A percentile compares a stretch with the other conserved stretches of the same genome.
These are phyloP conservation scores for Fusarium beomiforme DNA, from an alignment of 2,329 filamentous ascomycete species.

Conservation along the genomic window DNA sequence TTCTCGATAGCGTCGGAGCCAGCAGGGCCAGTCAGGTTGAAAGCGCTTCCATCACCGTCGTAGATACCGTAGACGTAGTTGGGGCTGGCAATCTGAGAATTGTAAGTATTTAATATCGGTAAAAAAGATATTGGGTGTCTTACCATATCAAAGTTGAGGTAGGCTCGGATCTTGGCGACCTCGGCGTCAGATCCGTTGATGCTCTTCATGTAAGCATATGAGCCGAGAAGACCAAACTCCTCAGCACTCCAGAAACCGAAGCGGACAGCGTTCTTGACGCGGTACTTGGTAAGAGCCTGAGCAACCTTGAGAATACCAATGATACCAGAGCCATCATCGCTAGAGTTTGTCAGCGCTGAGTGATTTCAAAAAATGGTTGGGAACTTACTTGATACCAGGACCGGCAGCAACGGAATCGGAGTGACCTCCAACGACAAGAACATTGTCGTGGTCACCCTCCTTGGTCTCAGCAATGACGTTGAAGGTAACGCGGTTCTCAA, in stretches of 20 bases:
- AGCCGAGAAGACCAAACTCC: conserved; percentile 61
- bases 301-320: conserved; percentile 58
- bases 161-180: conserved; percentile 60
- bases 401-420: conserved; percentile 60
- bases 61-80: conserved; percentile 66
- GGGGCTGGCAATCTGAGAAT: conserved; percentile 53
- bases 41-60: conserved; percentile 68
- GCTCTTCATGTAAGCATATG: conserved; percentile 58
- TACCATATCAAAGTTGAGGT: conserved; percentile 68
- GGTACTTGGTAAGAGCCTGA: conserved; percentile 54
- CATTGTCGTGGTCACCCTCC: conserved; percentile 59
- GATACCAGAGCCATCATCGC: conserved; percentile 68
- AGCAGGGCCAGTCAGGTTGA: conserved; percentile 62
- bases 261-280: conserved; percentile 59
- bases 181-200: conserved; percentile 55
- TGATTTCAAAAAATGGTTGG: neutral
- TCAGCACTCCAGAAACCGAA: conserved; percentile 65
- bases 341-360: neutral
- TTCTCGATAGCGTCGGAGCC: conserved; percentile 70
- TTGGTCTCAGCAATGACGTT: conserved; percentile 63
- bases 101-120: neutral
- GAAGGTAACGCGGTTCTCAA: conserved; percentile 59
- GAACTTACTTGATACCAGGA: conserved; percentile 64
- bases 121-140: neutral
- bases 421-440: conserved; percentile 59